Evolutionary conservation across 2,329 filamentous ascomycete species (phyloP), one percentile per base, ranked within the genome.

Genomic region (Xylariaceae sp.): DNA sequence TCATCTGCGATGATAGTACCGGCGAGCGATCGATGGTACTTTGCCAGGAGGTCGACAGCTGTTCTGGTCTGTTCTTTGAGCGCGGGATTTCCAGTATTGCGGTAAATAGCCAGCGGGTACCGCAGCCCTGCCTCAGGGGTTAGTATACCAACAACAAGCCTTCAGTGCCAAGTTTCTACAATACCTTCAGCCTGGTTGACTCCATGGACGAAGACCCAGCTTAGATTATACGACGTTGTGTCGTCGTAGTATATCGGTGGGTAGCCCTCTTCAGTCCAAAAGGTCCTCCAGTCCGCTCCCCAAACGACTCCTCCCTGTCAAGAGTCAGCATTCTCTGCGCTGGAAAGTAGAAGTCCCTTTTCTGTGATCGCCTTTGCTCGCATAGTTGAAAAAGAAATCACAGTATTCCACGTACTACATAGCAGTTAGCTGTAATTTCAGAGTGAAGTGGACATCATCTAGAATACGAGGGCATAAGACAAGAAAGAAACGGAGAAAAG

Each of bases 181-280:
- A n/a, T 36, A 57, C 59, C 59, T 49, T 63, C 51, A 1, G 57
- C 59, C 29, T 60, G 48, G 35, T 64, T 63, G 3, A 64, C 61
- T 1, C 61, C 61, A 33, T 63, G 61, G 16, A 55, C 48, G 30
- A 54, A 62, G 1, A 53, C 48, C 27, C 49, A 51, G 46, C 56
- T 60, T 31, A 55, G 48, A 26, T 47, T 44, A n/a, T 25, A 48
- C 5, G 40, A 38, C 5, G 43, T 46, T 8, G 31, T 34, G 3
- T 48, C 43, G 19, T 45, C 38, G 18, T 38, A 33, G 10, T 45
- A 39, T n/a, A 42, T 43, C 14, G 3, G 46, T n/a, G n/a, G 46
- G 14, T 47, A 50, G 1, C 38, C 40, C 15, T 41, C 38, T 8
- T 54, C 44, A 1, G 49, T 45, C 39, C 55, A 57, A 22, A 55